Percentiles rank a stretch among this genome's conserved stretches.
Evolutionary conservation across 2,329 filamentous ascomycete species (phyloP).

Genomic region (Exophiala sp.): DNA sequence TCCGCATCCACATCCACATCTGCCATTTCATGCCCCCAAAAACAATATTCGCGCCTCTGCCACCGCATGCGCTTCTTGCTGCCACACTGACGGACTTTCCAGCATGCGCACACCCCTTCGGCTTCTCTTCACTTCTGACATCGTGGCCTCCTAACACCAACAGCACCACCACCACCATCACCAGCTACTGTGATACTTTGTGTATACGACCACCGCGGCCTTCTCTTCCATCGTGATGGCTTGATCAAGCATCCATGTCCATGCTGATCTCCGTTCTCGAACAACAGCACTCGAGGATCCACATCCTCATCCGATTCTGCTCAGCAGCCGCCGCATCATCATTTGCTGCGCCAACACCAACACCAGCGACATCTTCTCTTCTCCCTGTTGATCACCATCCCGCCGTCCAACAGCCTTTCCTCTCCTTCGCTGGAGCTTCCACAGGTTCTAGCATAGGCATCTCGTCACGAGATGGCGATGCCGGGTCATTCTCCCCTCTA

Average conservation of each 20-base stretch:
- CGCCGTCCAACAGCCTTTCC: constrained; percentile 2
- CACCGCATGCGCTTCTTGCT: not conserved
- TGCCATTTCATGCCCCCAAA: not conserved
- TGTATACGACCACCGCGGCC: not conserved
- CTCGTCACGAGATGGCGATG: constrained; percentile 24
- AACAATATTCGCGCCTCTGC: not conserved
- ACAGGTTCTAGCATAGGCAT: not conserved
- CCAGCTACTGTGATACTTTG: not conserved
- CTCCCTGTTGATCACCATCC: constrained; percentile 17
- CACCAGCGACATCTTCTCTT: constrained; percentile 4
- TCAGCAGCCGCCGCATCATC: constrained; percentile 17
- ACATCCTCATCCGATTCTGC: constrained; percentile 13
- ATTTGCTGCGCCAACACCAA: constrained; percentile 2
- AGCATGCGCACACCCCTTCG: not conserved
- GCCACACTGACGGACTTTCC: too few relatives aligned
- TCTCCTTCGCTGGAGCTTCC: not conserved
- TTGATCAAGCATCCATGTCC: not conserved
- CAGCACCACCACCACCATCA: not conserved
- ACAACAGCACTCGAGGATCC: not conserved
- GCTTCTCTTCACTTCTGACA: not conserved
- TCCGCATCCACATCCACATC: not conserved
- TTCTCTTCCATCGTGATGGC: not conserved
- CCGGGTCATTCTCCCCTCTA: constrained; percentile 27
- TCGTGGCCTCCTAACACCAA: not conserved
- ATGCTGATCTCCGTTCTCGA: constrained; percentile 11